Conservation (phyloP, 1,139 yeast species). For the Groenewaldozyma auringiensis region DNA sequence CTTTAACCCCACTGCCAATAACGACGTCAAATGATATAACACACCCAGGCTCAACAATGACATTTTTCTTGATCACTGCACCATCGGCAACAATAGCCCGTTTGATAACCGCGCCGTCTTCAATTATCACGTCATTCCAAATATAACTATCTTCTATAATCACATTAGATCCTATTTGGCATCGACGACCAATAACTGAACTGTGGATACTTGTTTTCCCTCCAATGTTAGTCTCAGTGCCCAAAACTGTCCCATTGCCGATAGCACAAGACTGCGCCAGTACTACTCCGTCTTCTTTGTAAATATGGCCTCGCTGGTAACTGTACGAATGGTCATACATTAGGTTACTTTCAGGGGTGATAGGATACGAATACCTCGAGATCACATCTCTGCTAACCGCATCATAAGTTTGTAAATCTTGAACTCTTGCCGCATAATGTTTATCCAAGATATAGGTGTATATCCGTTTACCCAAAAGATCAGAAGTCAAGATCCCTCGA, state of each 20-base stretch:
- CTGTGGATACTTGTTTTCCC: constrained; percentile 45
- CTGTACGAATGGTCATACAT: constrained; percentile 62
- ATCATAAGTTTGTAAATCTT: constrained; percentile 86
- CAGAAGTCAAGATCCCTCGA: constrained; percentile 84
- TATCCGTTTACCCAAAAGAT: constrained; percentile 80
- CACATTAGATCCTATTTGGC: constrained; percentile 75
- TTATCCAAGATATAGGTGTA: constrained; percentile 74
- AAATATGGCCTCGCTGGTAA: constrained; percentile 77
- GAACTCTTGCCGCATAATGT: constrained; percentile 88
- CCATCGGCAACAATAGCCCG: constrained; percentile 64
- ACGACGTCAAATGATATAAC: constrained; percentile 71
- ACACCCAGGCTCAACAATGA: constrained; percentile 54
- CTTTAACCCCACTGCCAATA: constrained; percentile 39
- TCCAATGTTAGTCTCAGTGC: constrained; percentile 61
- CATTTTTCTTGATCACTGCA: constrained; percentile 47
- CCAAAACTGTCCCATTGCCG: constrained; percentile 70
- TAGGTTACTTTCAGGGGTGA: constrained; percentile 79
- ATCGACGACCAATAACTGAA: constrained; percentile 78
- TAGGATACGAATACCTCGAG: constrained; percentile 88
- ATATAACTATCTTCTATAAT: constrained; percentile 64
- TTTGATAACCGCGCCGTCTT: constrained; percentile 50
- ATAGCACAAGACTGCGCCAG: constrained; percentile 88
- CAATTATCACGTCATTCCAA: constrained; percentile 76
- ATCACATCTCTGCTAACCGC: constrained; percentile 86
- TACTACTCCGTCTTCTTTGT: constrained; percentile 73